A percentile compares a stretch with the other conserved stretches of the same genome.
These are phyloP conservation scores for Raffaelea arxii DNA, from an alignment of 2,329 filamentous ascomycete genomes.

Conservation along the genomic window DNA sequence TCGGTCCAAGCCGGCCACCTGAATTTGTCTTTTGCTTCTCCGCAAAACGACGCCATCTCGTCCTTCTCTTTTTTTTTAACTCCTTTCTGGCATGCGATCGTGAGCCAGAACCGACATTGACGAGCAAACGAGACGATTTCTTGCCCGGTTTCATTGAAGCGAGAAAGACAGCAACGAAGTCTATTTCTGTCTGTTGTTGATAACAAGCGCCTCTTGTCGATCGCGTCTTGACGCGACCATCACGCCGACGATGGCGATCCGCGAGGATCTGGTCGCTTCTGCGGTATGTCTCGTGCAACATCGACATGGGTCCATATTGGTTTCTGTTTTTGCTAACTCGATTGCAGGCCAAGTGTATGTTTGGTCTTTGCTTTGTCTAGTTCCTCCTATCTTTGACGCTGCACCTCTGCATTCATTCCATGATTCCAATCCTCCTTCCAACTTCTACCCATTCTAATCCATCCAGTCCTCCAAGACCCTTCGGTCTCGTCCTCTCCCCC, in stretches of 20 bases:
- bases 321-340: background rate
- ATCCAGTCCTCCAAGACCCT: slow-evolving; percentile 90
- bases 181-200: too few species aligned
- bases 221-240: too few species aligned
- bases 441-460: too few species aligned
- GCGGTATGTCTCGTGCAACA: slow-evolving; percentile 44
- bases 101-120: background rate
- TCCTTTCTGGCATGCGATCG: background rate
- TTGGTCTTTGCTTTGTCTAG: too few species aligned
- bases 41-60: background rate
- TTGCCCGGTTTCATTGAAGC: too few species aligned
- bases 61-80: background rate
- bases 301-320: background rate
- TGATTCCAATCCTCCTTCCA: too few species aligned
- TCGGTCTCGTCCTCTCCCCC: slow-evolving; percentile 82
- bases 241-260: slow-evolving; percentile 73
- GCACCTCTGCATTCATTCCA: too few species aligned
- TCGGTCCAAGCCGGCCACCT: slow-evolving; percentile 19
- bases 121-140: background rate
- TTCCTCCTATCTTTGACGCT: too few species aligned
- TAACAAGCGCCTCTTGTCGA: background rate
- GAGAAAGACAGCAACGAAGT: too few species aligned
- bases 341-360: slow-evolving; percentile 15
- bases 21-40: slow-evolving; percentile 9
- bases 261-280: slow-evolving; percentile 84